Conservation (phyloP, 2,329 filamentous ascomycete genomes). For the Claviceps cyperi region DNA sequence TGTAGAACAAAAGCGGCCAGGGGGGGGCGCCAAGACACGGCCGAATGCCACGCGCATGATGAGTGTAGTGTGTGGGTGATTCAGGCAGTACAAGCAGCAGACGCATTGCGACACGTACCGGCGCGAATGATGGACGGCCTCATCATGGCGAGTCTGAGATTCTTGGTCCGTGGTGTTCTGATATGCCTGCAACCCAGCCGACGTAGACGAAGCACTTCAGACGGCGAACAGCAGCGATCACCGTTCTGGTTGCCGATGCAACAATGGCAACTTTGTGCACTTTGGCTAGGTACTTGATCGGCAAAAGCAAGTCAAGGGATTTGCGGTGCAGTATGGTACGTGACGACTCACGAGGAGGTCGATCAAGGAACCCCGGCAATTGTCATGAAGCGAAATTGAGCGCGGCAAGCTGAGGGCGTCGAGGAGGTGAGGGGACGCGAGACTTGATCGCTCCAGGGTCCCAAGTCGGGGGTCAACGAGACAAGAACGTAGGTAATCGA, state of each 20-base stretch:
- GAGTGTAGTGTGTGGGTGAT: neutral
- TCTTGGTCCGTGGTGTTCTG: neutral
- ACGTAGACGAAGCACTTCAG: neutral
- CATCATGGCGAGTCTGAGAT: constrained; percentile 28
- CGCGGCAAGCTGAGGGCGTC: neutral
- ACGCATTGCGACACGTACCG: constrained; percentile 31
- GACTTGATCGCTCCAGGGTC: neutral
- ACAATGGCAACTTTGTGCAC: neutral
- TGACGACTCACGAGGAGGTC: neutral
- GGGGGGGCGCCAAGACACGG: neutral
- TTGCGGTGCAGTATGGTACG: neutral
- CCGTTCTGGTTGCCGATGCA: neutral
- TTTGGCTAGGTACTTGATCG: neutral
- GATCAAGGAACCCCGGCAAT: neutral
- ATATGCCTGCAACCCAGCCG: neutral
- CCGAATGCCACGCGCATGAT: neutral
- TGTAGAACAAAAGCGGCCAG: constrained; percentile 3
- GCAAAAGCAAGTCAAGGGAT: neutral
- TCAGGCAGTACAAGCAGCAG: neutral
- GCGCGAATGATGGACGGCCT: constrained; percentile 46
- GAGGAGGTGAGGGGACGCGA: neutral
- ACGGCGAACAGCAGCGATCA: neutral
- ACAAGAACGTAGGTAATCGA: neutral
- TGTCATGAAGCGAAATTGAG: constrained; percentile 4
- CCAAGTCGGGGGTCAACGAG: neutral